A percentile compares a stretch with the other conserved stretches of the same genome.
These are phyloP conservation scores for Lasiodiplodia theobromae DNA, from an alignment of 2,329 filamentous ascomycete genomes.

Conservation along the genomic window DNA sequence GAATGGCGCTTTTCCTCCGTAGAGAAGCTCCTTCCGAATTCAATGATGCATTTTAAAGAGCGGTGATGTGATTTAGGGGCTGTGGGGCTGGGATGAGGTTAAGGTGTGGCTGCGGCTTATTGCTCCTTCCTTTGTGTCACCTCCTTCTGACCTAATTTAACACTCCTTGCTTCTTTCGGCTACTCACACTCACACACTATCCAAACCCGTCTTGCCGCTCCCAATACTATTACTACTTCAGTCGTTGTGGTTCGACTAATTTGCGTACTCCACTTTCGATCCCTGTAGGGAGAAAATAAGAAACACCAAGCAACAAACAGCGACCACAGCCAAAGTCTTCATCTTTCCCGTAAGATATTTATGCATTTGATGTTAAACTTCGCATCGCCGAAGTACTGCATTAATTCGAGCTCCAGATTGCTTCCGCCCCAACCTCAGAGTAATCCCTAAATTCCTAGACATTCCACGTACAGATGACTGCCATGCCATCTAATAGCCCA, in stretches of 20 bases:
- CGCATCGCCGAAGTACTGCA: too few species aligned
- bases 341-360: background rate
- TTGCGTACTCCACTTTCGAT: too few species aligned
- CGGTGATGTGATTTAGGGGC: background rate
- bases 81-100: background rate
- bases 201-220: constrained; percentile 29
- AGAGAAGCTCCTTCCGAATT: too few species aligned
- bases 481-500: background rate
- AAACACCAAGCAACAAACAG: too few species aligned
- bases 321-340: background rate
- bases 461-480: background rate
- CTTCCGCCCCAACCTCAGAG: background rate
- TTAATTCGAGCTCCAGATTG: too few species aligned
- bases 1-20: background rate
- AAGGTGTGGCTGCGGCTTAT: background rate
- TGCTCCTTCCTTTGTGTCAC: background rate
- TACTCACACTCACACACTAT: background rate
- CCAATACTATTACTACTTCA: background rate
- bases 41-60: background rate
- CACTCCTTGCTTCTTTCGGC: background rate
- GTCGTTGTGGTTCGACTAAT: too few species aligned
- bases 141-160: background rate
- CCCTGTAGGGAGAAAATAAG: too few species aligned
- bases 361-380: background rate
- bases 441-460: too few species aligned